Base-by-base conservation (phyloP, 2,329 filamentous ascomycete genomes). In the Capronia americana region DNA sequence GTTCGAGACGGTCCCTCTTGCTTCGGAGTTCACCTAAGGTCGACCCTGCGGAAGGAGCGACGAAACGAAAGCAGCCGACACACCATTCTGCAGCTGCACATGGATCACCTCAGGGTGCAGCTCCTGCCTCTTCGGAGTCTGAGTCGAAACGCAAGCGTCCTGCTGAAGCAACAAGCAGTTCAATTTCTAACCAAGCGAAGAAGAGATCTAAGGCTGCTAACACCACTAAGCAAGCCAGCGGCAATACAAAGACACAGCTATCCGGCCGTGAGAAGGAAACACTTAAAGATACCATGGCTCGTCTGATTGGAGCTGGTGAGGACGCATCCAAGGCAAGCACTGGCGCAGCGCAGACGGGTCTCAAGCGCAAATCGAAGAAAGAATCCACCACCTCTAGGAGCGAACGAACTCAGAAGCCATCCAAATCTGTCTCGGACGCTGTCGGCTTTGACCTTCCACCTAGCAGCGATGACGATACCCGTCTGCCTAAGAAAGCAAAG, bases 371-470 rank as follows among this genome's bases (percentile, higher is more conserved):
- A 30, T 6, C 64, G 2, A 14, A 57, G 8, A 63, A 63, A 32
- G 54, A 60, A 24, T 30, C 61, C 10, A 23, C 51, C n/a, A 50
- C 44, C 2, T 23, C n/a, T 23, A 50, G 44, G 17, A 34, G 32
- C 32, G 26, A 38, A 23, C 53, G 46, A 28, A 46, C 57, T 61
- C 61, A 66, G 20, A 24, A 41, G 8, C 26, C 23, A 34, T 17
- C 46, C 10, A 24, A 58, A n/a, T 5, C 8, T n/a, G 17, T 17
- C 17, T 20, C 56, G 14, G 8, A 34, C 7, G 30, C 50, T n/a
- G 59, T 51, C 38, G 54, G 65, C 14, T 69, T 63, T 50, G 65
- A 69, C 34, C 32, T 69, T 6, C 68, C 68, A 4, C 26, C 30
- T 30, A 34, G 12, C n/a, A 51, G 54, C 32, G 56, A 61, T 10